Evolutionary conservation across 1,284 basidiomycete species (phyloP), one percentile per base, ranked within the genome.

Genomic region (Ustilago crameri): DNA sequence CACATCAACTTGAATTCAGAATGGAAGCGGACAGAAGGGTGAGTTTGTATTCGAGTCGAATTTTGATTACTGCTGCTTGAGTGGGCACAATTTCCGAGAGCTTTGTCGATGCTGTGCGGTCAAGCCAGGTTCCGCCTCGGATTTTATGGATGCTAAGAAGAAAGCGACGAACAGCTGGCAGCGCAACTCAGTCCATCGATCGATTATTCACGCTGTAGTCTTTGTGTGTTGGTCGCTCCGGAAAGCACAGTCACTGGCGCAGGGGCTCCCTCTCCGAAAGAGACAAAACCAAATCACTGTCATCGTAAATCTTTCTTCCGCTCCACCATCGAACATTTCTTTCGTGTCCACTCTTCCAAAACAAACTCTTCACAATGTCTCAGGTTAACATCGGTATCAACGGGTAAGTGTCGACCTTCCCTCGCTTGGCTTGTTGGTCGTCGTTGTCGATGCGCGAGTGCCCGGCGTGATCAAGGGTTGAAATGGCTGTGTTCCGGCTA

Each of bases 351-450:
- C 30, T 45, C 42, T 20, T 24, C 55, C 27, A 46, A 46, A 51
- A 41, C 35, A 5, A 14, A 37, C 17, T n/a, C 5, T 40, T 41
- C 50, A 71, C 24, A 63, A 75, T 75, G 73, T 64, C 74, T 26
- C 70, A 67, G 55, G 71, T 78, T 55, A 60, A 66, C 56, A 70
- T 80, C 55, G 78, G 78, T 62, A 80, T 80, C 70, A 80, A 80
- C 78, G 78, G 78, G 74, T 78, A 74, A 78, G 76, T 59, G 32
- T 43, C 50, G 20, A 18, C 49, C 12, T 27, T 15, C 20, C 22
- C 23, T 18, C 35, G 15, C 20, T 23, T 15, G 2, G 20, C 7
- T 26, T 5, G 32, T 24, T 26, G 48, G 8, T 34, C 27, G 50
- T 55, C 51, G 22, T 34, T 15, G 34, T 51, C 27, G n/a, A 12